Evolutionary conservation across 2,329 filamentous ascomycete genomes (phyloP).

Genomic region (Elsinoe necatrix): DNA sequence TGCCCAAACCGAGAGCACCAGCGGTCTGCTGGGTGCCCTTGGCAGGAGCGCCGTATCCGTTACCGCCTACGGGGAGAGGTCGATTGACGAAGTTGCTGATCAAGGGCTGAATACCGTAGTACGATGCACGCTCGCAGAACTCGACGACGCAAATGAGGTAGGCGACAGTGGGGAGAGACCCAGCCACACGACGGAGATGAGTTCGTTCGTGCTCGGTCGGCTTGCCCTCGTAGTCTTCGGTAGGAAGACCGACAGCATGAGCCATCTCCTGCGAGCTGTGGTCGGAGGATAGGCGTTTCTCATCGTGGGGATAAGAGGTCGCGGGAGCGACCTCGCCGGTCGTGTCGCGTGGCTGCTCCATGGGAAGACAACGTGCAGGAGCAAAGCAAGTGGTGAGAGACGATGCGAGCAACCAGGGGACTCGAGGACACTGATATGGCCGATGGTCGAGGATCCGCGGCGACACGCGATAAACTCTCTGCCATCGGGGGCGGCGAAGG

Average conservation of each 20-base stretch:
- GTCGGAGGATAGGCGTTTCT: conserved; percentile 2
- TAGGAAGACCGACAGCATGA: conserved; percentile 16
- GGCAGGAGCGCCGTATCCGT: conserved; percentile 29
- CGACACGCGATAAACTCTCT: not conserved
- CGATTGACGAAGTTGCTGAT: conserved; percentile 57
- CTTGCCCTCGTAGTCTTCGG: conserved; percentile 18
- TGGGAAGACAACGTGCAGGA: not conserved
- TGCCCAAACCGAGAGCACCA: conserved; percentile 53
- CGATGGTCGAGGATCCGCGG: not conserved
- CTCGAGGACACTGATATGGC: not conserved
- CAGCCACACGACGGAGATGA: conserved; percentile 44
- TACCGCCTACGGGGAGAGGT: conserved; percentile 42
- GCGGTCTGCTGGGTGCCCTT: conserved; percentile 32
- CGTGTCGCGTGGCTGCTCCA: not conserved
- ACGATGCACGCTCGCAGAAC: conserved; percentile 53
- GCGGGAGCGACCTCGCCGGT: not conserved
- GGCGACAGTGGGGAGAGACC: conserved; percentile 43
- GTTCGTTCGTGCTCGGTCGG: conserved; percentile 42
- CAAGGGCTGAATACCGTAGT: conserved; percentile 48
- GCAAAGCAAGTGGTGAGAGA: not conserved
- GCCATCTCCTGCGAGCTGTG: conserved; percentile 15
- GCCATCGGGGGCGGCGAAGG: not conserved
- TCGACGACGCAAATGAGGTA: conserved; percentile 53
- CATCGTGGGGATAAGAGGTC: not conserved
- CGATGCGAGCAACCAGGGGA: not conserved